phyloP scores from a whole-genome alignment of 805 yeast species.

The Gaillardinia entomophila region DNA sequence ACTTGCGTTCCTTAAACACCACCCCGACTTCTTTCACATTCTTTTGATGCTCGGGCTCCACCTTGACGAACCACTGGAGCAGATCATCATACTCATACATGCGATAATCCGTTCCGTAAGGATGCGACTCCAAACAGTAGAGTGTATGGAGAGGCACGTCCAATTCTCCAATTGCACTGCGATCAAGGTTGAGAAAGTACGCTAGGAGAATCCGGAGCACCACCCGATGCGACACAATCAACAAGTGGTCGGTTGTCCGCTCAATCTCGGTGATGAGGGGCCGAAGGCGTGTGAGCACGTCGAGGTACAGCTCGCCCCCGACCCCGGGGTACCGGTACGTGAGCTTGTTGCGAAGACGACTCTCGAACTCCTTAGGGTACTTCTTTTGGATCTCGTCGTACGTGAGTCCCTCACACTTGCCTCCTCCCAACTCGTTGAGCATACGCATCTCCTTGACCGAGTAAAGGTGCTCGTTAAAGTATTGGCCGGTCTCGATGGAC shows the following conservation, averaged over 20 bases:
- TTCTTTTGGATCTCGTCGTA: constrained; percentile 73
- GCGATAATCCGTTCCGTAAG: constrained; percentile 93
- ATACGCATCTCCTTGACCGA: constrained; percentile 85
- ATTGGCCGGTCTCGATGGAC: constrained; percentile 70
- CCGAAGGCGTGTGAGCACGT: constrained; percentile 83
- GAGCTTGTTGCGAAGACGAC: constrained; percentile 72
- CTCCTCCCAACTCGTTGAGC: constrained; percentile 92
- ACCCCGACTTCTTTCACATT: constrained; percentile 68
- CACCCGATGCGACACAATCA: constrained; percentile 84
- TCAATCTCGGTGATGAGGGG: constrained; percentile 92
- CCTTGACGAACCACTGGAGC: constrained; percentile 70
- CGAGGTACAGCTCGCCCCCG: constrained; percentile 94
- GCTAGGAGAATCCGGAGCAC: constrained; percentile 84
- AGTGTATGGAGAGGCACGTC: constrained; percentile 93
- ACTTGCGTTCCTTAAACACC: constrained; percentile 62
- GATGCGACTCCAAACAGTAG: constrained; percentile 85
- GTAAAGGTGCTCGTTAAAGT: constrained; percentile 67
- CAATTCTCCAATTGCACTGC: constrained; percentile 77
- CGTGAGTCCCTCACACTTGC: constrained; percentile 88
- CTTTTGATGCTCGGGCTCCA: constrained; percentile 49
- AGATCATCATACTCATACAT: constrained; percentile 81
- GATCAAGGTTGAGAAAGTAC: constrained; percentile 77
- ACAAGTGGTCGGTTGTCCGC: constrained; percentile 79
- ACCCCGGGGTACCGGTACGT: constrained; percentile 92
- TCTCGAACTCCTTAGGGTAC: constrained; percentile 73